Percentiles rank a stretch among this genome's conserved stretches.
Conservation (phyloP, 768 basidiomycete species). For the Termitomyces sp. region DNA sequence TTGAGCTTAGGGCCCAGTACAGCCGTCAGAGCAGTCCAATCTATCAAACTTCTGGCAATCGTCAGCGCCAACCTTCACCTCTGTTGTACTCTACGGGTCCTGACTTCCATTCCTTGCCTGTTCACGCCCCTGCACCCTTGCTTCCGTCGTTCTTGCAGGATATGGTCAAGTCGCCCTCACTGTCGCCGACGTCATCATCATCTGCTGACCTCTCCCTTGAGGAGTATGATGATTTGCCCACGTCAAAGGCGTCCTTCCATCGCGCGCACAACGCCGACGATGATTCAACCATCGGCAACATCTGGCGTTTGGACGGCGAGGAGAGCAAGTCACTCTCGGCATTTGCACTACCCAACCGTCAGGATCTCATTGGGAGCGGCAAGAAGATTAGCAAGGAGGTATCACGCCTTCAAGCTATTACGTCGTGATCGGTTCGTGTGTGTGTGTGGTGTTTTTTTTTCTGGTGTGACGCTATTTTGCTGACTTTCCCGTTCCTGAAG, state of each 20-base stretch:
- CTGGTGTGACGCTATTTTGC: neutral
- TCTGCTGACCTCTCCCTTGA: conserved; percentile 64
- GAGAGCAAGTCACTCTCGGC: conserved; percentile 53
- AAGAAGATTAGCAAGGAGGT: conserved; percentile 34
- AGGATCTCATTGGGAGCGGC: conserved; percentile 28
- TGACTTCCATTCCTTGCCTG: conserved; percentile 20
- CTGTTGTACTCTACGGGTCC: conserved; percentile 31
- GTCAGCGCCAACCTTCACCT: conserved; percentile 32
- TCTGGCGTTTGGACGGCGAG: conserved; percentile 71
- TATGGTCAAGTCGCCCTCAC: conserved; percentile 61
- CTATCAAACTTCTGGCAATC: conserved; percentile 59
- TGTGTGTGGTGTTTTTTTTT: neutral
- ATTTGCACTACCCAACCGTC: conserved; percentile 40
- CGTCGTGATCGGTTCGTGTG: conserved; percentile 15
- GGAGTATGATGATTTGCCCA: conserved; percentile 39
- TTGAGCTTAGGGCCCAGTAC: conserved; percentile 41
- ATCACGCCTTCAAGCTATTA: conserved; percentile 16
- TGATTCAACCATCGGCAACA: conserved; percentile 40
- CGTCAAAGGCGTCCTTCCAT: conserved; percentile 21
- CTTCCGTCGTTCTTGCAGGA: conserved; percentile 78
- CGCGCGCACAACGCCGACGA: conserved; percentile 23
- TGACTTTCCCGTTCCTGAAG: conserved; percentile 1
- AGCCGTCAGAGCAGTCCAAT: conserved; percentile 30
- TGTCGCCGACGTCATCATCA: conserved; percentile 59
- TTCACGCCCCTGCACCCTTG: conserved; percentile 44